Evolutionary conservation across 2,329 filamentous ascomycete genomes (phyloP).

Genomic region (Capronia coronata): DNA sequence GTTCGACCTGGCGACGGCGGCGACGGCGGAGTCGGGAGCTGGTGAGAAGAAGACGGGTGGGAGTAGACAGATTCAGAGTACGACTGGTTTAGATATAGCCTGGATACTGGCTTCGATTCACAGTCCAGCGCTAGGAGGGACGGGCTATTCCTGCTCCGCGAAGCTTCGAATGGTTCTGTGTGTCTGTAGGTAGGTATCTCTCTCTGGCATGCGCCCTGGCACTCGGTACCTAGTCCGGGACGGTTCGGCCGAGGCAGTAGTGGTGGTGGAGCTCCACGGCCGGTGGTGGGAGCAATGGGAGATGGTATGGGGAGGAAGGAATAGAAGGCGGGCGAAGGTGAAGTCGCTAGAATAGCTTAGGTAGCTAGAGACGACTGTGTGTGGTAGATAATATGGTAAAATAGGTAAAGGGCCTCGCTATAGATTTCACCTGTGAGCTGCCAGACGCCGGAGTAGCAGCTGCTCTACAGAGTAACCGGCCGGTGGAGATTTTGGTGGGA

Average conservation of each 20-base stretch:
- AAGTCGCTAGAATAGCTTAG: background rate
- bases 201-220: too few species aligned
- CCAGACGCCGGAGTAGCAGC: background rate
- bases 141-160: background rate
- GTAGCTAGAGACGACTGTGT: too few species aligned
- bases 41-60: background rate
- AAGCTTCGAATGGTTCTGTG: too few species aligned
- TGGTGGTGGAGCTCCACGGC: background rate
- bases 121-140: background rate
- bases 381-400: too few species aligned
- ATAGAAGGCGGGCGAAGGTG: background rate
- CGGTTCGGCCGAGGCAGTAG: background rate
- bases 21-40: too few species aligned
- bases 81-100: background rate
- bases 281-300: background rate
- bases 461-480: background rate
- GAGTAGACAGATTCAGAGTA: background rate
- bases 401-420: too few species aligned
- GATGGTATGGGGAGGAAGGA: background rate
- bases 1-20: too few species aligned
- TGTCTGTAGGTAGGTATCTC: too few species aligned
- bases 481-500: background rate
- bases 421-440: background rate
- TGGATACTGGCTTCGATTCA: background rate
- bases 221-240: too few species aligned